Percentiles rank a stretch among this genome's conserved stretches.
phyloP scores from a whole-genome alignment of 495 filamentous ascomycete species.

The Hypoxylon lienhwacheense region DNA sequence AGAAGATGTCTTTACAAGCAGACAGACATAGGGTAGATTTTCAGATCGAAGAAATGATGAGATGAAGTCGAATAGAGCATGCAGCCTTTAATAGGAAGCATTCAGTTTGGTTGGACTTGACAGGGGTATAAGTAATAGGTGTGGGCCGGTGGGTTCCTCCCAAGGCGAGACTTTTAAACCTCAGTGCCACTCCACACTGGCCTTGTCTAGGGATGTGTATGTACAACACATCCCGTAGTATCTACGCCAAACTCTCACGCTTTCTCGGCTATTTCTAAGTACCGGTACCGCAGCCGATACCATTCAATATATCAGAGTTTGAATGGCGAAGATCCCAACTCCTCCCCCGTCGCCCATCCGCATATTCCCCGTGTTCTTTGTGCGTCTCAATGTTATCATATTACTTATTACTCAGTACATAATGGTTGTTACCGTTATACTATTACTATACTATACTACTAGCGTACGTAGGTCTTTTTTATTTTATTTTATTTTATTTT shows the following conservation, averaged over 20 bases:
- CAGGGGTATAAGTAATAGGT: conserved; percentile 33
- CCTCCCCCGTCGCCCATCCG: conserved; percentile 10
- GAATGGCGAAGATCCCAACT: conserved; percentile 37
- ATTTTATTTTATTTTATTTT: too few species aligned
- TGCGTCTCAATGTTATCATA: conserved; percentile 4
- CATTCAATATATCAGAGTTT: conserved; percentile 35
- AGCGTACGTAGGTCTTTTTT: too few species aligned
- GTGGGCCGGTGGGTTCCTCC: conserved; percentile 24
- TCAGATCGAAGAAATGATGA: conserved; percentile 35
- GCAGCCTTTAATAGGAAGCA: conserved; percentile 39
- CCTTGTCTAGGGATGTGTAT: conserved; percentile 28
- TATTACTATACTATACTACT: too few species aligned
- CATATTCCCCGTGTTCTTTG: conserved; percentile 29
- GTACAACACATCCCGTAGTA: conserved; percentile 22
- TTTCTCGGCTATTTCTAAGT: conserved; percentile 9
- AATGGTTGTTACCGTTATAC: neutral
- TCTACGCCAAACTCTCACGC: conserved; percentile 3
- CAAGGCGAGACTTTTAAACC: conserved; percentile 38
- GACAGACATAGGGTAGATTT: conserved; percentile 13
- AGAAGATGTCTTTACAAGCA: conserved; percentile 7
- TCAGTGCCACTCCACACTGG: conserved; percentile 34
- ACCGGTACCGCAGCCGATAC: conserved; percentile 28
- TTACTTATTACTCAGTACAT: neutral
- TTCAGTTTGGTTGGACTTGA: conserved; percentile 40
- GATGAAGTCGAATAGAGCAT: conserved; percentile 43